phyloP scores from a whole-genome alignment of 768 basidiomycete genomes.

The Termitomyces sp. region DNA sequence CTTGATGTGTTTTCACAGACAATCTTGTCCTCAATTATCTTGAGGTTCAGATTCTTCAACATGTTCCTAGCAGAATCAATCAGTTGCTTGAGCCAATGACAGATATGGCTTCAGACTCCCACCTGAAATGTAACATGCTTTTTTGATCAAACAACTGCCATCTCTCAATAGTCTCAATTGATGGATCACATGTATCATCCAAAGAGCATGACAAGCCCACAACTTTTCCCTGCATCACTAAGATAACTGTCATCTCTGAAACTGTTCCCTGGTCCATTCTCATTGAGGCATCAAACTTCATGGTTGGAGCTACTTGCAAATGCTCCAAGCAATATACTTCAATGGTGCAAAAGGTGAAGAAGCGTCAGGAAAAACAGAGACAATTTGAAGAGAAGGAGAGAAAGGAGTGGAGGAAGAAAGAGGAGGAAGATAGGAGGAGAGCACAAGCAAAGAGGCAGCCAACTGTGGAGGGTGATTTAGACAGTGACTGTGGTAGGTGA shows the following conservation, averaged over 20 bases:
- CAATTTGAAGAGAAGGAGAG: conserved; percentile 1
- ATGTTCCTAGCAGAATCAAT: conserved; percentile 46
- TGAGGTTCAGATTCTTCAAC: conserved; percentile 39
- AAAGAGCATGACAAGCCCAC: conserved; percentile 59
- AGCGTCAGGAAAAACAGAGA: conserved; percentile 35
- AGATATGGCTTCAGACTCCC: conserved; percentile 35
- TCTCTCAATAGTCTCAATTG: conserved; percentile 60
- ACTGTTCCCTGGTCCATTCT: conserved; percentile 52
- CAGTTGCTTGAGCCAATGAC: conserved; percentile 51
- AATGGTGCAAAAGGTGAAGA: conserved; percentile 43
- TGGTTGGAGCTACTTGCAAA: conserved; percentile 59
- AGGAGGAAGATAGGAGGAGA: background rate
- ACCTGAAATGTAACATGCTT: conserved; percentile 73
- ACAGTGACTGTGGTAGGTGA: background rate
- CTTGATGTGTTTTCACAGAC: conserved; percentile 30
- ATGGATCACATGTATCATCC: conserved; percentile 47
- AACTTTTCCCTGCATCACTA: conserved; percentile 52
- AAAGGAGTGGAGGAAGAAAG: conserved; percentile 34
- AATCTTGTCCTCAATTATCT: conserved; percentile 67
- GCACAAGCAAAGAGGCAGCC: background rate
- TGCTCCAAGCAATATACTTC: conserved; percentile 43
- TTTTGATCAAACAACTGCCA: conserved; percentile 55
- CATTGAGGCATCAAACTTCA: conserved; percentile 34
- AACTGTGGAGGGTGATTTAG: conserved; percentile 6
- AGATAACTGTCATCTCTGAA: conserved; percentile 49